Evolutionary conservation across 1,139 yeast species (phyloP).

Genomic region (Suhomyces guaymorum): DNA sequence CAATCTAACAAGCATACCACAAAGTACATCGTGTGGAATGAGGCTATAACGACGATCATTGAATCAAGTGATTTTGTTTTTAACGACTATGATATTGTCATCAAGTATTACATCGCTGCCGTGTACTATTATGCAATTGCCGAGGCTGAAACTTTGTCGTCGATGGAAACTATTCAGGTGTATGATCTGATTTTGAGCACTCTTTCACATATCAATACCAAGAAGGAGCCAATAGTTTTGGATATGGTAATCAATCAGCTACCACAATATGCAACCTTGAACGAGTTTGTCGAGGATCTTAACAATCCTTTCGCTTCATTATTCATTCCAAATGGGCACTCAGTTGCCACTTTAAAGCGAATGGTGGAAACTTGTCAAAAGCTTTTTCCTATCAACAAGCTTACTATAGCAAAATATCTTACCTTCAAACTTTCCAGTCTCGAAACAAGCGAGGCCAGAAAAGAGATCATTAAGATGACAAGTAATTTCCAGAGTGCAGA

Average conservation of each 20-base stretch:
- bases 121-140: conserved; percentile 25
- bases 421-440: conserved; percentile 25
- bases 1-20: conserved; percentile 7
- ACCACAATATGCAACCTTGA: background rate
- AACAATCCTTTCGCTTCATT: conserved; percentile 21
- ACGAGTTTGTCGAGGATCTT: conserved; percentile 4
- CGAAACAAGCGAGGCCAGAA: conserved; percentile 18
- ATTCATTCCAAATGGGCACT: conserved; percentile 24
- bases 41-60: conserved; percentile 22
- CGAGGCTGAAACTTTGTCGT: conserved; percentile 16
- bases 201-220: conserved; percentile 12
- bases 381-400: conserved; percentile 43
- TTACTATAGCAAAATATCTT: conserved; percentile 39
- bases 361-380: conserved; percentile 42
- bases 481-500: conserved; percentile 35
- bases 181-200: conserved; percentile 34
- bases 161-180: conserved; percentile 32
- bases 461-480: conserved; percentile 33
- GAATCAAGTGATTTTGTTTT: conserved; percentile 13
- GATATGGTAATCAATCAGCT: background rate
- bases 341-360: conserved; percentile 22
- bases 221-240: conserved; percentile 3
- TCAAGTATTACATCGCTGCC: conserved; percentile 26
- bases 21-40: conserved; percentile 31
- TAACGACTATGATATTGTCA: conserved; percentile 17